phyloP scores from a whole-genome alignment of 352 stramenopile species.

The Phytopythium boreale region DNA sequence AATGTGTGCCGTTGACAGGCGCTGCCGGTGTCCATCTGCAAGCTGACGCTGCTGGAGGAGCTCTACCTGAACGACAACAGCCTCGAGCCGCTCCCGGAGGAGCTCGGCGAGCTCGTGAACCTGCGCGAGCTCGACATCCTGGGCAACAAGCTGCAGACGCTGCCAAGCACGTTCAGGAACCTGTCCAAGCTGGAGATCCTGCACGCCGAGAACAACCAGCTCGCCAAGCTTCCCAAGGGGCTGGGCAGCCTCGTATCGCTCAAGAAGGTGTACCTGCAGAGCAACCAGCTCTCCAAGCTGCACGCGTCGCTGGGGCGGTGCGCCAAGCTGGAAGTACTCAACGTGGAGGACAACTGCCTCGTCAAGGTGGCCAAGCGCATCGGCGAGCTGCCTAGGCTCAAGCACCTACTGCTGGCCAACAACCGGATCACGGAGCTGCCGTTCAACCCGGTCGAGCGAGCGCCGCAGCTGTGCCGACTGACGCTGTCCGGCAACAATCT shows the following conservation, averaged over 20 bases:
- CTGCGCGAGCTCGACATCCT: constrained; percentile 75
- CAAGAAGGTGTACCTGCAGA: constrained; percentile 81
- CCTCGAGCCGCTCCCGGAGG: constrained; percentile 61
- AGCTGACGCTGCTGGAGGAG: constrained; percentile 71
- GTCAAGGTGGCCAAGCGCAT: constrained; percentile 85
- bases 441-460: constrained; percentile 76
- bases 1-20: constrained; percentile 20
- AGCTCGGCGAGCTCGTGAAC: constrained; percentile 70
- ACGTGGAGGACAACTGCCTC: constrained; percentile 82
- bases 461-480: constrained; percentile 61
- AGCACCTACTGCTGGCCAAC: constrained; percentile 80
- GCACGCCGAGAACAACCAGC: constrained; percentile 72
- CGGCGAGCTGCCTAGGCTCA: constrained; percentile 69
- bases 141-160: constrained; percentile 56
- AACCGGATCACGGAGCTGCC: constrained; percentile 80
- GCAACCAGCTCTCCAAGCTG: constrained; percentile 80
- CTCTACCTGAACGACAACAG: constrained; percentile 83
- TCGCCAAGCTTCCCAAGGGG: constrained; percentile 76
- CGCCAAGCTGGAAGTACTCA: constrained; percentile 75
- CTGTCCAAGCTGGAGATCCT: constrained; percentile 76
- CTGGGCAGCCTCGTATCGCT: constrained; percentile 62
- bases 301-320: constrained; percentile 77
- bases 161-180: constrained; percentile 69
- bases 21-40: constrained; percentile 60
- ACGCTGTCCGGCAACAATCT: constrained; percentile 81